These are phyloP conservation scores for Nectriaceae sp. DNA, from an alignment of 2,329 filamentous ascomycete genomes.

Conservation along the genomic window DNA sequence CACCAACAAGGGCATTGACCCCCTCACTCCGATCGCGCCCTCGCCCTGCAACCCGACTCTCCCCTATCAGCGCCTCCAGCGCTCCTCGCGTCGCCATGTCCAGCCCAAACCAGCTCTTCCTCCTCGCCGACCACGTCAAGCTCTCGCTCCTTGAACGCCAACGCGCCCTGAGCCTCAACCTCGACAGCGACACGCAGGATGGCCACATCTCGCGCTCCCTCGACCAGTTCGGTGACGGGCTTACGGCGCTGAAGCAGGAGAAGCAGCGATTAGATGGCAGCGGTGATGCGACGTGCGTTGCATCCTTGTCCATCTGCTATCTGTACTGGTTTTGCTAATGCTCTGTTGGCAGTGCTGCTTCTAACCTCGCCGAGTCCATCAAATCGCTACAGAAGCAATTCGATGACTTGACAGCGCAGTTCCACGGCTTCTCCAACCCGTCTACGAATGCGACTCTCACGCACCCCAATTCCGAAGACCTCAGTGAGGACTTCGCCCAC, in stretches of 20 bases:
- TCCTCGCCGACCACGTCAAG: constrained; percentile 96
- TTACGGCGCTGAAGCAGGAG: constrained; percentile 69
- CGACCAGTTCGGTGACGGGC: constrained; percentile 80
- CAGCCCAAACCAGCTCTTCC: constrained; percentile 76
- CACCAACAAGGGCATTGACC: too few relatives aligned
- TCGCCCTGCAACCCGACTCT: too few relatives aligned
- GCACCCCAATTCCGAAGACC: constrained; percentile 64
- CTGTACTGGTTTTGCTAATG: constrained; percentile 2
- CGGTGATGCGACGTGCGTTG: constrained; percentile 62
- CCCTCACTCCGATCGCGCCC: too few relatives aligned
- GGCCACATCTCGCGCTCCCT: constrained; percentile 86
- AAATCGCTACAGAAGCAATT: constrained; percentile 72
- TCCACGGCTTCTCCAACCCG: constrained; percentile 64
- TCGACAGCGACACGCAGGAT: constrained; percentile 80
- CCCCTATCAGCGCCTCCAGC: not conserved
- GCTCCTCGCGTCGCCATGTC: constrained; percentile 31
- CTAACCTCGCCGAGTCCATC: constrained; percentile 63
- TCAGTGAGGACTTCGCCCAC: constrained; percentile 65
- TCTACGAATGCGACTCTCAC: constrained; percentile 53
- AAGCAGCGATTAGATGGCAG: constrained; percentile 63
- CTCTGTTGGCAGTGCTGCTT: constrained; percentile 41
- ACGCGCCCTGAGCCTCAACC: constrained; percentile 77
- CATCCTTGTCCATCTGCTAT: constrained; percentile 2
- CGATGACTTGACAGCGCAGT: constrained; percentile 76
- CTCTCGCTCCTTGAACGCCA: constrained; percentile 90